Conservation (phyloP, 768 basidiomycete genomes). For the Rhodotorula toruloides region DNA sequence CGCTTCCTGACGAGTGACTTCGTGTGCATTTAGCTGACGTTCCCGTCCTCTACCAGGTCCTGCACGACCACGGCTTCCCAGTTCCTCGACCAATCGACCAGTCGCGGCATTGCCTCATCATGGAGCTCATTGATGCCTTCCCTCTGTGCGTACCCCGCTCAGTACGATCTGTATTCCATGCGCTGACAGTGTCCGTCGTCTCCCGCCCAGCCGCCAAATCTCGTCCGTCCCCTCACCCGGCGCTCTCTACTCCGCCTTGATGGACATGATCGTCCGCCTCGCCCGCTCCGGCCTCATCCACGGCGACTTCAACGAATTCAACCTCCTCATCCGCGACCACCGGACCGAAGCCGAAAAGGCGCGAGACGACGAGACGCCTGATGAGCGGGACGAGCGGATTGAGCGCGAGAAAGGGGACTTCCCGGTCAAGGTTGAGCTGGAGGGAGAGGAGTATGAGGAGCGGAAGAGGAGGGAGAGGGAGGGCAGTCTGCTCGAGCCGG, state of each 20-base stretch:
- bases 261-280: conserved; percentile 94
- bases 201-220: conserved; percentile 68
- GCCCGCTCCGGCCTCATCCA: conserved; percentile 93
- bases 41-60: conserved; percentile 55
- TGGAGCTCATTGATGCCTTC: conserved; percentile 93
- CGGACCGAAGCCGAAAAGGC: conserved; percentile 34
- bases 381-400: conserved; percentile 34
- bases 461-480: conserved; percentile 23
- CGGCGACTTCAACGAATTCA: conserved; percentile 99
- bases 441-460: conserved; percentile 33
- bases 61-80: conserved; percentile 86
- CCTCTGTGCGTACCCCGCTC: conserved; percentile 62
- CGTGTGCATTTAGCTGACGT: not conserved
- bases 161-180: not conserved
- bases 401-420: conserved; percentile 15
- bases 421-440: conserved; percentile 30
- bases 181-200: not conserved
- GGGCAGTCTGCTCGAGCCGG: conserved; percentile 54
- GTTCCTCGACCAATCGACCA: conserved; percentile 92
- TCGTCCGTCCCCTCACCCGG: conserved; percentile 76
- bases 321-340: conserved; percentile 78
- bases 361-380: conserved; percentile 35
- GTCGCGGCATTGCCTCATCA: conserved; percentile 86
- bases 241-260: conserved; percentile 79
- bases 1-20: not conserved